Evolutionary conservation across 2,329 filamentous ascomycete species (phyloP).

Genomic region (Ascochyta rabiei): DNA sequence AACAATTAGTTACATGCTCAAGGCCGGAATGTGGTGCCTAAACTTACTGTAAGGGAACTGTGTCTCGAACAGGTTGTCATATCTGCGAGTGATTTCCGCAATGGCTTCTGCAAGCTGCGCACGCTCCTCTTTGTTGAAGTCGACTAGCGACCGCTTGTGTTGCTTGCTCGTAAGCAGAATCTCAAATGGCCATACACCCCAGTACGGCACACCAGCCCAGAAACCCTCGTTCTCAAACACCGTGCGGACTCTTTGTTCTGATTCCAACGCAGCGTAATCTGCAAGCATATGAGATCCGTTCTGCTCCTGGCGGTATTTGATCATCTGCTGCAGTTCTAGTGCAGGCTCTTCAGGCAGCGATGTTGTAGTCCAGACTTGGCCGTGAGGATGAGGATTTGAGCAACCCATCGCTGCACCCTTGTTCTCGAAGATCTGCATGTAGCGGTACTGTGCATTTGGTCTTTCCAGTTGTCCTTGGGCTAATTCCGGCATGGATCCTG

Average conservation of each 20-base stretch:
- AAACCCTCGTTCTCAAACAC: constrained; percentile 89
- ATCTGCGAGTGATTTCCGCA: constrained; percentile 85
- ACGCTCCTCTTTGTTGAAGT: constrained; percentile 75
- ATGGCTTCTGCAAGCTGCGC: constrained; percentile 80
- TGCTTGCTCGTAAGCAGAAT: constrained; percentile 85
- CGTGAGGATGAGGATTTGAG: constrained; percentile 97
- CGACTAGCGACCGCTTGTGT: constrained; percentile 83
- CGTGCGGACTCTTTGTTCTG: constrained; percentile 79
- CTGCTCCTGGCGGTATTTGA: constrained; percentile 77
- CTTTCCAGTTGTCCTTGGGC: constrained; percentile 53
- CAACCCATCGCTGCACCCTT: constrained; percentile 98
- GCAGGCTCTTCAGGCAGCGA: constrained; percentile 87
- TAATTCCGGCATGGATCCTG: constrained; percentile 56
- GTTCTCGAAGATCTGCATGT: constrained; percentile 99
- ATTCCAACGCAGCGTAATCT: constrained; percentile 86
- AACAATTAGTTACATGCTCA: constrained; percentile 12
- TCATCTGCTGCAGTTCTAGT: constrained; percentile 77
- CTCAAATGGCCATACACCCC: constrained; percentile 97
- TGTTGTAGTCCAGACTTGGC: constrained; percentile 94
- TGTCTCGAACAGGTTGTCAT: constrained; percentile 97
- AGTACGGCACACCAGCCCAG: constrained; percentile 92
- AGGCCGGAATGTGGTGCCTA: background rate
- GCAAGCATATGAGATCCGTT: constrained; percentile 76
- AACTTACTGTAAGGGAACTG: constrained; percentile 90
- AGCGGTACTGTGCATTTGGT: constrained; percentile 80